A percentile compares a stretch with the other conserved stretches of the same genome.
These are phyloP conservation scores for Mesembryanthemum crystallinum DNA, from an alignment of 148 eudicot species.

Conservation along the genomic window DNA sequence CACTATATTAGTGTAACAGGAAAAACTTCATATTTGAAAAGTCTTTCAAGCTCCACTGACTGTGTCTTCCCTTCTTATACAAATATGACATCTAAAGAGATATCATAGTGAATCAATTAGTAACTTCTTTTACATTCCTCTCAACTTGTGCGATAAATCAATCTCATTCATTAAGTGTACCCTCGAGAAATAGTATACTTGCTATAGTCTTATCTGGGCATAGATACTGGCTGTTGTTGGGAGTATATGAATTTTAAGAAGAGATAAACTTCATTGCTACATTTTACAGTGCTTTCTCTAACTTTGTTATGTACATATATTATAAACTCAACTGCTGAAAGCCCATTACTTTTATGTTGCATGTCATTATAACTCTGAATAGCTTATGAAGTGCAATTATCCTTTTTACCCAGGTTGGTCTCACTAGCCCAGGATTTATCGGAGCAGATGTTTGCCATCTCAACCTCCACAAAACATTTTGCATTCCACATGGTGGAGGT, in stretches of 20 bases:
- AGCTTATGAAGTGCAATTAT: not conserved
- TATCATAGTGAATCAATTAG: not conserved
- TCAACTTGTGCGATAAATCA: not conserved
- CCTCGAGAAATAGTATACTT: not conserved
- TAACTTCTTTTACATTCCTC: not conserved
- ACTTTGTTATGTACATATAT: not conserved
- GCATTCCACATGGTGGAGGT: constrained; percentile 99
- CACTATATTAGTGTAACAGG: too few relatives aligned
- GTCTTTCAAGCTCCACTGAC: not conserved
- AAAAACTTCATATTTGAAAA: too few relatives aligned
- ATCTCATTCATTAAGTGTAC: not conserved
- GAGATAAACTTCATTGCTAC: not conserved
- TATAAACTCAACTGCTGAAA: not conserved
- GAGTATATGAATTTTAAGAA: not conserved
- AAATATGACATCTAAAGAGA: not conserved
- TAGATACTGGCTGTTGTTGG: not conserved
- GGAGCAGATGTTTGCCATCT: constrained; percentile 99
- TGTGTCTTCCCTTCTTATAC: not conserved
- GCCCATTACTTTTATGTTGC: not conserved
- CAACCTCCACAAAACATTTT: constrained; percentile 96
- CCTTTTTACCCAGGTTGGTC: constrained; percentile 64
- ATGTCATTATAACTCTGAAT: not conserved
- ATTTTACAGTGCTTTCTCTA: not conserved
- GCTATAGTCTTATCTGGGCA: not conserved
- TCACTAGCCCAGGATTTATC: constrained; percentile 92